These are phyloP conservation scores for Metarhizium guizhouense DNA, from an alignment of 2,329 filamentous ascomycete genomes.

Conservation along the genomic window DNA sequence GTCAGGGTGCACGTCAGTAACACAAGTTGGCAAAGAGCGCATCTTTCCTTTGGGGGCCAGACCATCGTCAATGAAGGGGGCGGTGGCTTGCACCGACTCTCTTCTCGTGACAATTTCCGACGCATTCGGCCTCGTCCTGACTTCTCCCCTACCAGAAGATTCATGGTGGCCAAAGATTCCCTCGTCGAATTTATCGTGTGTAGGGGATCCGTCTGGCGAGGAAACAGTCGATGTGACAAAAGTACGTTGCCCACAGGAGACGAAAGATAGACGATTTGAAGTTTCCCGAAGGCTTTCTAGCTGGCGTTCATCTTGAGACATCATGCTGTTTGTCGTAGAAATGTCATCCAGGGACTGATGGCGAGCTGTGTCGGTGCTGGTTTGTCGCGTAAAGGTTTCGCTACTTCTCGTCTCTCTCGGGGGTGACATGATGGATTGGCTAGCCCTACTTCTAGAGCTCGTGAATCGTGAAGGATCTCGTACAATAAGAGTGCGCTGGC, in stretches of 20 bases:
- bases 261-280: conserved; percentile 46
- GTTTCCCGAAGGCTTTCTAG: conserved; percentile 49
- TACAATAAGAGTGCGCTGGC: conserved; percentile 38
- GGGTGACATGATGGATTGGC: background rate
- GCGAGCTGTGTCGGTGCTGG: conserved; percentile 17
- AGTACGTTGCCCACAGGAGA: conserved; percentile 53
- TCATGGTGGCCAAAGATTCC: conserved; percentile 24
- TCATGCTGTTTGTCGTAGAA: conserved; percentile 48
- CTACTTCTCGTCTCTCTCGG: conserved; percentile 3
- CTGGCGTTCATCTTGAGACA: conserved; percentile 50
- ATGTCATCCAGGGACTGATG: conserved; percentile 41
- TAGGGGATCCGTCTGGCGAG: conserved; percentile 49
- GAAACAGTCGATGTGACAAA: conserved; percentile 49
- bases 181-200: conserved; percentile 28
- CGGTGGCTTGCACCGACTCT: conserved; percentile 40
- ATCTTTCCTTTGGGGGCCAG: background rate
- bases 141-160: conserved; percentile 21
- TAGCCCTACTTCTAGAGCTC: conserved; percentile 7
- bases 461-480: conserved; percentile 36
- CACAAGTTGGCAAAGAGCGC: conserved; percentile 8
- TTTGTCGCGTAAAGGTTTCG: conserved; percentile 7
- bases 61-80: conserved; percentile 30
- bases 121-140: conserved; percentile 41
- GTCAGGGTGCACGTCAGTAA: conserved; percentile 3
- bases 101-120: conserved; percentile 41